These are phyloP conservation scores for Lepidopterella palustris DNA, from an alignment of 495 filamentous ascomycete genomes.

Conservation along the genomic window DNA sequence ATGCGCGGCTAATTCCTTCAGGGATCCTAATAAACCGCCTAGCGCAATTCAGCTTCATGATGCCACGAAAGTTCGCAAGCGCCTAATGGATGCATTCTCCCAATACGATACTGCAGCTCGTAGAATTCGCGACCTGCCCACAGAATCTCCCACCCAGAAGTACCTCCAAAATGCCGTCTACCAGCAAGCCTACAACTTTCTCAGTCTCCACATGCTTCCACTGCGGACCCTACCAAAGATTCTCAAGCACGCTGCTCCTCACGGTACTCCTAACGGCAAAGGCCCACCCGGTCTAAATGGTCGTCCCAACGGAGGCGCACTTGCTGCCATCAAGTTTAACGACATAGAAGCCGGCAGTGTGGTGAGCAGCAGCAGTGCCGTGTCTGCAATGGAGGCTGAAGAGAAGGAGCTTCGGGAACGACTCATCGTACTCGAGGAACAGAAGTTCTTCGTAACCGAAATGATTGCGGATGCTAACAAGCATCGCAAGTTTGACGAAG, in stretches of 20 bases:
- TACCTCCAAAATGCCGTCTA: conserved; percentile 80
- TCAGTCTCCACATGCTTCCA: conserved; percentile 88
- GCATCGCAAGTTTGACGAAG: conserved; percentile 83
- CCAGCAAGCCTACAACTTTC: conserved; percentile 72
- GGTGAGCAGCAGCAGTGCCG: conserved; percentile 32
- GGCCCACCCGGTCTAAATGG: conserved; percentile 27
- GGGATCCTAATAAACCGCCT: conserved; percentile 66
- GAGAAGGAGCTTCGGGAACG: conserved; percentile 81
- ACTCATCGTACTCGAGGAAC: conserved; percentile 88
- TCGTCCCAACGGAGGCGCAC: conserved; percentile 43
- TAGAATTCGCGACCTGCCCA: conserved; percentile 72
- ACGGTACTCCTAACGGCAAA: conserved; percentile 27
- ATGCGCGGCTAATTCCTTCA: conserved; percentile 21
- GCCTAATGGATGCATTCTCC: conserved; percentile 81
- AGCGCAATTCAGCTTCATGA: conserved; percentile 70
- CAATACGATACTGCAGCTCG: conserved; percentile 84
- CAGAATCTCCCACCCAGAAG: conserved; percentile 62
- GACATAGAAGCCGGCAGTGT: conserved; percentile 46
- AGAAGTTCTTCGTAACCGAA: conserved; percentile 81
- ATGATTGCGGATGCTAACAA: conserved; percentile 82
- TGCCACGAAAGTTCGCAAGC: conserved; percentile 83
- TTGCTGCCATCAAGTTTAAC: conserved; percentile 57
- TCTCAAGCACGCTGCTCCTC: conserved; percentile 60
- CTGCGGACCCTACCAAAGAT: conserved; percentile 79
- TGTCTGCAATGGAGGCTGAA: conserved; percentile 71